Evolutionary conservation across 1,139 yeast species (phyloP).

Genomic region (Kodamaea suecica): DNA sequence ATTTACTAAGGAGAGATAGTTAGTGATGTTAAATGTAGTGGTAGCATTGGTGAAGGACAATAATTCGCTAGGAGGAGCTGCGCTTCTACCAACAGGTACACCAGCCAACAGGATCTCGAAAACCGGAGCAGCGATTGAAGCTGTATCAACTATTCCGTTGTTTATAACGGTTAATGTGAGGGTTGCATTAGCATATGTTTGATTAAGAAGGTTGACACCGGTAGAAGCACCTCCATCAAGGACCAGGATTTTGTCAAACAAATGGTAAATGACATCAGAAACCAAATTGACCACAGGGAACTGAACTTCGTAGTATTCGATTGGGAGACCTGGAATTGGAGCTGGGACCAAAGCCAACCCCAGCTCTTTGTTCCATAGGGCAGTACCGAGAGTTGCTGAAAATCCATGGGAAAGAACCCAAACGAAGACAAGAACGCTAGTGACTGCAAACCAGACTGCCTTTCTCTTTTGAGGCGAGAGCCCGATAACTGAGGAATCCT

Average conservation of each 20-base stretch:
- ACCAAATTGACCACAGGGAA: no score
- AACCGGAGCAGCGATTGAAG: constrained; percentile 1
- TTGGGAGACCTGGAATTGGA: no score
- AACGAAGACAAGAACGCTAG: no score
- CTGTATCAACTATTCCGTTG: constrained; percentile 4
- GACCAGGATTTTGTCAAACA: constrained; percentile 2
- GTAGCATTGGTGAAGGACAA: constrained; percentile 3
- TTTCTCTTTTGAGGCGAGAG: no score
- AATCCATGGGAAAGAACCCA: no score
- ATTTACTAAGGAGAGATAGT: constrained; percentile 2
- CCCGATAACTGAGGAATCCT: no score
- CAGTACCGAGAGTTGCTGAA: no score
- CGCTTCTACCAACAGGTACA: constrained; percentile 5
- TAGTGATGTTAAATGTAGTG: constrained; percentile 5
- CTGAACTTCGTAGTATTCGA: no score
- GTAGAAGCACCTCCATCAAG: constrained; percentile 2
- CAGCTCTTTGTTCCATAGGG: no score
- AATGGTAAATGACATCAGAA: constrained; percentile 1
- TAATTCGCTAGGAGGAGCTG: constrained; percentile 4
- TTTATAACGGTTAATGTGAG: constrained; percentile 7
- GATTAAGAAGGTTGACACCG: no score
- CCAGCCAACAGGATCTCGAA: constrained; percentile 4
- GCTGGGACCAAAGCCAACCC: no score
- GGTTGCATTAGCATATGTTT: constrained; percentile 4
- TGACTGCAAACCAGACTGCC: no score